Percentiles rank a stretch among this genome's conserved stretches.
Conservation (phyloP, 2,329 filamentous ascomycete species). For the Dactylellina sp. region DNA sequence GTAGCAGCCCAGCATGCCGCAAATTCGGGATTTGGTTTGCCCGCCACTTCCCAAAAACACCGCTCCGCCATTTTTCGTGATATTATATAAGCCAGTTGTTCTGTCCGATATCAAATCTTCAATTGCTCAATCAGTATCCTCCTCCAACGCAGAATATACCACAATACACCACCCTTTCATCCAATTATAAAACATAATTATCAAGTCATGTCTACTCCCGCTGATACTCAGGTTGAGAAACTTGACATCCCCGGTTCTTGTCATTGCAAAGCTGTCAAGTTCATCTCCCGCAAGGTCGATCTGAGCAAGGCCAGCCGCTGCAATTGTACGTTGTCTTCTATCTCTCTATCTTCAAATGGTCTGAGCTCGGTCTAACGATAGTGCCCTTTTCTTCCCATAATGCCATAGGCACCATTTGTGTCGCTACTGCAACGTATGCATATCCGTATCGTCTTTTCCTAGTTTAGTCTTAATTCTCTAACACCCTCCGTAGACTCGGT, state of each 20-base stretch:
- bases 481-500: conserved; percentile 22
- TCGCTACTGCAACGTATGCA: conserved; percentile 34
- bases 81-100: conserved; percentile 17
- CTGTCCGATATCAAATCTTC: neutral
- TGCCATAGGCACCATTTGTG: conserved; percentile 39
- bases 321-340: conserved; percentile 34
- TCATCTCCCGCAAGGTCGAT: conserved; percentile 36
- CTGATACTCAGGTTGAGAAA: conserved; percentile 23
- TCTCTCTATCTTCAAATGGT: neutral
- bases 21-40: conserved; percentile 7
- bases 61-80: neutral
- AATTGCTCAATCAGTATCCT: neutral
- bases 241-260: conserved; percentile 41
- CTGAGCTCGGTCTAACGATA: neutral
- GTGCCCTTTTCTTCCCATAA: neutral
- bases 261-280: conserved; percentile 47
- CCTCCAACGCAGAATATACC: conserved; percentile 42
- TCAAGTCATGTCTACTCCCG: conserved; percentile 27
- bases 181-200: neutral
- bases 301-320: conserved; percentile 32
- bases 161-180: conserved; percentile 3
- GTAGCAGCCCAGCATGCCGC: neutral
- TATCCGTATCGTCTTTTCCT: neutral
- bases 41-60: neutral
- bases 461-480: neutral